Evolutionary conservation across 192 early-diverging fungal species (phyloP).

Genomic region (Rhizoclosmatium globosum): DNA sequence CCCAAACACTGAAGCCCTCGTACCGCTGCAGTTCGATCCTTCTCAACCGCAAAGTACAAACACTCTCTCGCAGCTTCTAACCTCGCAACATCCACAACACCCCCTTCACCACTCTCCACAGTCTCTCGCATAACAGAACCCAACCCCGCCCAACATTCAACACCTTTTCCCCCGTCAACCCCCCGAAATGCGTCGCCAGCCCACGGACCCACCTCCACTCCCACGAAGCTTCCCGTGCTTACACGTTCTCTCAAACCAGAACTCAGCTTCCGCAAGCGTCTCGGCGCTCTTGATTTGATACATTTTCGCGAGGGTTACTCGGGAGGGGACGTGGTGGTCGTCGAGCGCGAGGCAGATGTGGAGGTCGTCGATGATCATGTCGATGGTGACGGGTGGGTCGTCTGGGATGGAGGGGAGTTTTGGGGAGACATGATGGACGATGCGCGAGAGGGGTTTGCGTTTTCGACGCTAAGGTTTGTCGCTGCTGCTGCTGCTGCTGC

Average conservation of each 20-base stretch:
- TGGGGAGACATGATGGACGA: not conserved
- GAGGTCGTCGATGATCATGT: slow-evolving; percentile 44
- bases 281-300: slow-evolving; percentile 33
- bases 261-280: slow-evolving; percentile 42
- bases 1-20: slow-evolving; percentile 54
- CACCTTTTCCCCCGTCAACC: slow-evolving; percentile 51
- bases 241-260: slow-evolving; percentile 53
- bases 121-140: slow-evolving; percentile 35
- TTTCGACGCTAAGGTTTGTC: not conserved
- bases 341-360: slow-evolving; percentile 47
- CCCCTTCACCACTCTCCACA: not conserved
- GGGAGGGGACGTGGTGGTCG: slow-evolving; percentile 54
- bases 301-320: slow-evolving; percentile 51
- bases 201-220: slow-evolving; percentile 43
- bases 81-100: slow-evolving; percentile 16
- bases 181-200: slow-evolving; percentile 51
- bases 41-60: slow-evolving; percentile 44
- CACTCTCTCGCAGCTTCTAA: slow-evolving; percentile 43
- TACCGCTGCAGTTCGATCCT: slow-evolving; percentile 36
- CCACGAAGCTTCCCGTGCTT: slow-evolving; percentile 50
- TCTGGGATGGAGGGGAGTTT: slow-evolving; percentile 20
- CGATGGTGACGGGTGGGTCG: slow-evolving; percentile 40
- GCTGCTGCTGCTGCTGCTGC: not conserved
- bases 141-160: slow-evolving; percentile 53
- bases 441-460: not conserved